Conservation (phyloP, 1,284 basidiomycete genomes). For the Dichomitus squalens region DNA sequence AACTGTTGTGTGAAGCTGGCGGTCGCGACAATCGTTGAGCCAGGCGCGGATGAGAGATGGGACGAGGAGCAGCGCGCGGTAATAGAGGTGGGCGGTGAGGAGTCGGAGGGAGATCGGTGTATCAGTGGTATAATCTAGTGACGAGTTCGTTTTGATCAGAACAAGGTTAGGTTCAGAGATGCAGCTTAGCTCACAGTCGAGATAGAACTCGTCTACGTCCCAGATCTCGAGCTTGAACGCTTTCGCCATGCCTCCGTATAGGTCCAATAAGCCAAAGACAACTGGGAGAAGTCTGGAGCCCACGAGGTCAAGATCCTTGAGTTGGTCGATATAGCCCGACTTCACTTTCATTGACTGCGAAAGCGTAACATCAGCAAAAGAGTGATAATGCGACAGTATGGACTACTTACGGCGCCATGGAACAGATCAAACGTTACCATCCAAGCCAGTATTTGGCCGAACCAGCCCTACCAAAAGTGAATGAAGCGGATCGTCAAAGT, state of each 20-base stretch:
- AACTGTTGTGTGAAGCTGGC: slow-evolving; percentile 80
- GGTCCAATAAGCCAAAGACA: slow-evolving; percentile 69
- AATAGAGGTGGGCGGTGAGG: slow-evolving; percentile 88
- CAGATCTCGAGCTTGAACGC: slow-evolving; percentile 81
- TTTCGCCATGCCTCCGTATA: slow-evolving; percentile 61
- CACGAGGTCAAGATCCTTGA: slow-evolving; percentile 74
- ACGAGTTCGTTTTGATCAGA: not conserved
- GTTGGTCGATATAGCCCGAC: slow-evolving; percentile 82
- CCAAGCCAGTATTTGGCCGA: slow-evolving; percentile 85
- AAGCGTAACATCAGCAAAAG: slow-evolving; percentile 10
- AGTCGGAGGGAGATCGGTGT: slow-evolving; percentile 61
- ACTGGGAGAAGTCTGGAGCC: slow-evolving; percentile 71
- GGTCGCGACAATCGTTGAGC: slow-evolving; percentile 88
- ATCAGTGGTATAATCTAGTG: slow-evolving; percentile 64
- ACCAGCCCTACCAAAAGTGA: slow-evolving; percentile 40
- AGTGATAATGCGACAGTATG: not conserved
- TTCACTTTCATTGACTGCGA: slow-evolving; percentile 81
- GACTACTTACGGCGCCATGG: slow-evolving; percentile 70
- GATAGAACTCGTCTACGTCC: slow-evolving; percentile 83
- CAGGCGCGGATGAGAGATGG: slow-evolving; percentile 86
- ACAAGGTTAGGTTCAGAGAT: slow-evolving; percentile 7
- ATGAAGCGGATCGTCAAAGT: not conserved
- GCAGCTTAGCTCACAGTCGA: slow-evolving; percentile 64
- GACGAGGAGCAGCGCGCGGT: slow-evolving; percentile 79
- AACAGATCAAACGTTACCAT: slow-evolving; percentile 91